phyloP scores from a whole-genome alignment of 1,284 basidiomycete genomes.

The Polyporus tsugae region DNA sequence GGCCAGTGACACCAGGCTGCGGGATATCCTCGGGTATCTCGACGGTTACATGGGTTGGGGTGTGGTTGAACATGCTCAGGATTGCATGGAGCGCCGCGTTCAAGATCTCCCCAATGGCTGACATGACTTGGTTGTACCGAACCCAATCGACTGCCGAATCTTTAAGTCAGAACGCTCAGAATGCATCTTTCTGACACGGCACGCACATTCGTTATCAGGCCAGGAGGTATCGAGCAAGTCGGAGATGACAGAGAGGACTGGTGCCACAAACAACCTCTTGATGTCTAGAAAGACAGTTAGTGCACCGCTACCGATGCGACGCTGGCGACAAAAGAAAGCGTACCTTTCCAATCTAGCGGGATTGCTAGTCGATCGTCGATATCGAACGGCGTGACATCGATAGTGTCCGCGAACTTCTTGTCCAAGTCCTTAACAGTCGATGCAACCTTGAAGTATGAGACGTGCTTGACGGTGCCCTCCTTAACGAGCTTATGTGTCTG shows the following conservation, averaged over 20 bases:
- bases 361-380: constrained; percentile 62
- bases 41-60: constrained; percentile 36
- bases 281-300: constrained; percentile 45
- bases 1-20: constrained; percentile 56
- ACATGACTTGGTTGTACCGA: constrained; percentile 58
- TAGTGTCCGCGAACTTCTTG: constrained; percentile 52
- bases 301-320: constrained; percentile 7
- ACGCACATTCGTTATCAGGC: constrained; percentile 59
- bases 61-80: constrained; percentile 33
- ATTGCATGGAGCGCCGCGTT: constrained; percentile 32
- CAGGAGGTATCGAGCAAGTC: constrained; percentile 67
- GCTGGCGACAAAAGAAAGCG: constrained; percentile 22
- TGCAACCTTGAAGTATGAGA: constrained; percentile 56
- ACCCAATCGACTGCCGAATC: constrained; percentile 62
- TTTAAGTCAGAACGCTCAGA: neutral
- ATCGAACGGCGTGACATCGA: constrained; percentile 58
- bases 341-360: constrained; percentile 56
- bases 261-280: constrained; percentile 55
- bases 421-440: constrained; percentile 63
- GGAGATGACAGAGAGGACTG: constrained; percentile 54
- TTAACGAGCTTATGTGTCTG: constrained; percentile 57
- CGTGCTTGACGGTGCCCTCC: constrained; percentile 52
- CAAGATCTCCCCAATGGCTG: constrained; percentile 41
- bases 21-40: constrained; percentile 56
- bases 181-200: neutral